phyloP scores from a whole-genome alignment of 352 stramenopile genomes.

The Hyaloperonospora arabidopsidis region DNA sequence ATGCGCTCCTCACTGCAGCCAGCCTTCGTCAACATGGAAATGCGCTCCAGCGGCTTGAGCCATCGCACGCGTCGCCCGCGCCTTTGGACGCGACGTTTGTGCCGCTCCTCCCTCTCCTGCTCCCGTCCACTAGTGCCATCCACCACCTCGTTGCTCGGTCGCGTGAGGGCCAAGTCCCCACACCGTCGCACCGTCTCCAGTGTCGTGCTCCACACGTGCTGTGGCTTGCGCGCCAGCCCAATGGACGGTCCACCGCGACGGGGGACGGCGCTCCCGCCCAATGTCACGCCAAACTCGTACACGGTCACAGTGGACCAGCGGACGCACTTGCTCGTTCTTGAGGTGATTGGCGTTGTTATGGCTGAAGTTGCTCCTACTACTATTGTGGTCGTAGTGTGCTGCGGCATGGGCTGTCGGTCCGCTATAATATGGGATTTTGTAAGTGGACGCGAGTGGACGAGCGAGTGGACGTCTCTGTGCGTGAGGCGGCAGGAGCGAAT shows the following conservation, averaged over 20 bases:
- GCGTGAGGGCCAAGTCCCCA: constrained; percentile 20
- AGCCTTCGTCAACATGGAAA: constrained; percentile 51
- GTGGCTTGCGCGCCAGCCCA: constrained; percentile 34
- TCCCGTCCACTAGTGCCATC: constrained; percentile 8
- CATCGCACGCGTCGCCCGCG: constrained; percentile 31
- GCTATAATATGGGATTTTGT: too few species aligned
- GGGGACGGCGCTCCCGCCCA: constrained; percentile 45
- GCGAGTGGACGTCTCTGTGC: too few species aligned
- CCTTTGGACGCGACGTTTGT: constrained; percentile 12
- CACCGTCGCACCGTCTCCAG: constrained; percentile 32
- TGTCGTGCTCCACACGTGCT: constrained; percentile 38
- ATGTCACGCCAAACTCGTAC: constrained; percentile 53
- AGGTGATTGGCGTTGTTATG: too few species aligned
- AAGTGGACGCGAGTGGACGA: too few species aligned
- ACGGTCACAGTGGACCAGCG: constrained; percentile 54
- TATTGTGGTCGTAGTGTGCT: too few species aligned
- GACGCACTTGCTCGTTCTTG: constrained; percentile 30
- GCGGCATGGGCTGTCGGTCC: too few species aligned
- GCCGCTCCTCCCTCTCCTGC: constrained; percentile 8
- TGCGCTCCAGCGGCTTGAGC: constrained; percentile 51
- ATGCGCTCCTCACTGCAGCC: constrained; percentile 51
- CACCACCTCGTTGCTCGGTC: neutral
- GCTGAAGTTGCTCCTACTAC: too few species aligned
- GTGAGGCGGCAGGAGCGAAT: too few species aligned
- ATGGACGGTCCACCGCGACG: constrained; percentile 43